Evolutionary conservation across 805 yeast species (phyloP), one percentile per base, ranked within the genome.

Genomic region (Wickerhamiella australiensis): DNA sequence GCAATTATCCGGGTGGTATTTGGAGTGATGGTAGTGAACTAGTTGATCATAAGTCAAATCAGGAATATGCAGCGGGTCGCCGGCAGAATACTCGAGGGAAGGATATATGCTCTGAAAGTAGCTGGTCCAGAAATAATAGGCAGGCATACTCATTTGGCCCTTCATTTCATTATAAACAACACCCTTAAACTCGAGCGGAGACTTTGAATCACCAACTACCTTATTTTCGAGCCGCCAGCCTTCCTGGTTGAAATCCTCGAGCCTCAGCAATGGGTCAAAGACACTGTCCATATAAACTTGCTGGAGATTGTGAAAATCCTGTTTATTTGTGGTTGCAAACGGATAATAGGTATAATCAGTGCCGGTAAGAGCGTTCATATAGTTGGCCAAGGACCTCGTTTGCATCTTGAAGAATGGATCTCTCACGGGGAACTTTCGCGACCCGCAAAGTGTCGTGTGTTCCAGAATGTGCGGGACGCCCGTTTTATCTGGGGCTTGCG

Each of bases 321-420:
- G 76, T 40, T 66, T 63, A 65, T 92, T 92, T 9, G 97, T 90
- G 2, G 98, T 92, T 25, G 97, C 84, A 70, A 92, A 92, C 3
- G 98, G 98, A 59, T 84, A 92, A 65, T 79, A 88, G 0, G 98
- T 92, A 61, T 87, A 88, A 65, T 92, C 97, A 58, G 84, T 88
- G 20, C 95, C 98, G 0, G 98, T 92, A 96, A 92, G 85, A 7
- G 98, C 98, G 63, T 92, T 92, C 98, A 92, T 92, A 66, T 87
- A 92, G 63, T 86, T 92, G 29, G 96, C 80, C 59, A 92, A 68
- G n/a, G 96, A 86, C 55, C 96, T 69, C 64, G 87, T 90, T 52
- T 90, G 71, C 98, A 92, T 92, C 64, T 90, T 90, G 75, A 92
- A 92, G 65, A 92, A 92, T 1, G 98, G 98, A 66, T 92, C 98